Base-by-base conservation (phyloP, 345 rosid species). In the Erucastrum elatum region DNA sequence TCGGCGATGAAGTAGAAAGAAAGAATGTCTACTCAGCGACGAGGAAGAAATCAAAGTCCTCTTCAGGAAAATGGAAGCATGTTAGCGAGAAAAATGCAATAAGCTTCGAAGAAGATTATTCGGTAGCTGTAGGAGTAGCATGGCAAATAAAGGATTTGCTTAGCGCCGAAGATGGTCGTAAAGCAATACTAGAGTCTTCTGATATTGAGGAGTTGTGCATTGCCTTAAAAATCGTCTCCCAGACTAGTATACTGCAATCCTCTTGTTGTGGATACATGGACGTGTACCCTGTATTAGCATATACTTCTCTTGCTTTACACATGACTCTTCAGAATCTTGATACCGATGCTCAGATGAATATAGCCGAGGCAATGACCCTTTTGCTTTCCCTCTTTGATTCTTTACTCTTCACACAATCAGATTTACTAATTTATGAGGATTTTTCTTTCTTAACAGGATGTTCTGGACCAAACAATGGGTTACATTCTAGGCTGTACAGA, bases 131-230 rank as follows among this genome's bases (percentile, higher is more conserved):
- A 59, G 99, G 97, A 76, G 82, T 91, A 84, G 88, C 98, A 35
- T 95, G 98, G 97, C 98, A 95, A 70, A 82, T 95, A 82, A 91
- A 88, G 82, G 94, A 90, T 68, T 72, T 95, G 59, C 90, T 95
- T 74, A 68, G 29, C 60, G 78, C 55, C 1, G 92, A 88, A 82
- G 88, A 87, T 51, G 56, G 82, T 46, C 82, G 84, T 82, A 86
- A 84, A 70, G 94, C 88, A 30, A 25, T 89, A 44, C 69, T 93
- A 56, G 82, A 74, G 39, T 91, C 94, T 84, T 91, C 94, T 84
- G 87, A 82, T 64, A 66, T 72, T 84, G 83, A 88, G 65, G 97
- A 91, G 66, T 75, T 69, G 56, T 71, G 87, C 51, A 64, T 67
- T 67, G 88, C 94, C 84, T 77, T 95, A 51, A 91, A 88, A 80